phyloP scores from a whole-genome alignment of 2,329 filamentous ascomycete genomes.

The Sphaerulina musiva region DNA sequence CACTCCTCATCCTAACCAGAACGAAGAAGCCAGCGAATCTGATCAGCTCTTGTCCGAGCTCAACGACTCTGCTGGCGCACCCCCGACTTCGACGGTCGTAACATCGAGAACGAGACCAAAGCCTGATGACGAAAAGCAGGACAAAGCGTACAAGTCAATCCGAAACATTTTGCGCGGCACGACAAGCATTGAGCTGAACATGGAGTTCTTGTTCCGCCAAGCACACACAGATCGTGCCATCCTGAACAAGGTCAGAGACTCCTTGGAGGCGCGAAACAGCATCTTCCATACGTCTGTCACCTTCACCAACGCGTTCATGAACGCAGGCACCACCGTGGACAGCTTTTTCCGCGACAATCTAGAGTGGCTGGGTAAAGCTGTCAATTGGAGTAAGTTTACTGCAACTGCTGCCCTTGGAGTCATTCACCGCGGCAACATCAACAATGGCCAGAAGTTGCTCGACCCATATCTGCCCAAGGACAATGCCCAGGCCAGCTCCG shows the following conservation, averaged over 20 bases:
- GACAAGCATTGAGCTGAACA: conserved; percentile 87
- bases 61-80: conserved; percentile 47
- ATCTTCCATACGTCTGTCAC: conserved; percentile 98
- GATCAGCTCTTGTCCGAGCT: conserved; percentile 53
- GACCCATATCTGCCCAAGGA: conserved; percentile 87
- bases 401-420: conserved; percentile 93
- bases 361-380: conserved; percentile 95
- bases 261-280: conserved; percentile 88
- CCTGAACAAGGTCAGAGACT: conserved; percentile 93
- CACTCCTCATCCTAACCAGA: conserved; percentile 29
- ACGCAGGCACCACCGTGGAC: conserved; percentile 94
- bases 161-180: conserved; percentile 70
- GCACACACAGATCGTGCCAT: conserved; percentile 84
- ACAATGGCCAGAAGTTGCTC: conserved; percentile 84
- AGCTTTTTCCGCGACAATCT: conserved; percentile 98
- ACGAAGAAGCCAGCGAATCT: conserved; percentile 50
- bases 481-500: conserved; percentile 60
- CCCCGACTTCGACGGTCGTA: conserved; percentile 49
- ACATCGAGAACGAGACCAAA: conserved; percentile 40
- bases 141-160: conserved; percentile 52
- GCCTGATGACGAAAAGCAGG: conserved; percentile 44
- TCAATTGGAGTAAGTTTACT: conserved; percentile 99
- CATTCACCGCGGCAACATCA: conserved; percentile 91
- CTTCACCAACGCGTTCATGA: conserved; percentile 98
- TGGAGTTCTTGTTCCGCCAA: conserved; percentile 94